A percentile compares a stretch with the other conserved stretches of the same genome.
These are phyloP conservation scores for Aspergillus alliaceus DNA, from an alignment of 2,329 filamentous ascomycete species.

Conservation along the genomic window DNA sequence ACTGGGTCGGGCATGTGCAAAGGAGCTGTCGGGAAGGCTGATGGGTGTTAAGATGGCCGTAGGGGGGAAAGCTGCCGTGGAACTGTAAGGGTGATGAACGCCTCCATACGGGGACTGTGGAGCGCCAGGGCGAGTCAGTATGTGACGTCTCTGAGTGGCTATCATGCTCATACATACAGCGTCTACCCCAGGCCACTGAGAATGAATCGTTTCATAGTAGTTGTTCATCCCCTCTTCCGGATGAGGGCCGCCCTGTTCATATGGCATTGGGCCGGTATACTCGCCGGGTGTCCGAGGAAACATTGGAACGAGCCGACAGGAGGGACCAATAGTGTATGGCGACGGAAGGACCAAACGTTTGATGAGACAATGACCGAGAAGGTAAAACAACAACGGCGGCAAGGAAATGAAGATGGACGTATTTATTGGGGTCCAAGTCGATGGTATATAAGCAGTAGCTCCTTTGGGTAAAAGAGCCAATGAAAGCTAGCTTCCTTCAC, in stretches of 20 bases:
- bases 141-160: not conserved
- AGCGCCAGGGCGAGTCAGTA: slow-evolving; percentile 6
- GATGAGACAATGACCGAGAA: slow-evolving; percentile 11
- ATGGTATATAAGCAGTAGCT: not conserved
- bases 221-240: slow-evolving; percentile 28
- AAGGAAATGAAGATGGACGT: not conserved
- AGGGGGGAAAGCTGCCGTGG: slow-evolving; percentile 29
- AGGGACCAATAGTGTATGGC: slow-evolving; percentile 10
- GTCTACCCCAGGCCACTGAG: slow-evolving; percentile 30
- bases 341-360: slow-evolving; percentile 27
- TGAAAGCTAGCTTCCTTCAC: not conserved
- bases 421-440: not conserved
- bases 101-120: slow-evolving; percentile 27
- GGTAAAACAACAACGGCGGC: not conserved
- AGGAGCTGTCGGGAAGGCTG: slow-evolving; percentile 39
- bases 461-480: not conserved
- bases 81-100: slow-evolving; percentile 33
- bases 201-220: slow-evolving; percentile 28
- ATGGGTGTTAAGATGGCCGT: slow-evolving; percentile 37
- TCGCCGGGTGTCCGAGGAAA: slow-evolving; percentile 21
- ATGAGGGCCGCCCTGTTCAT: slow-evolving; percentile 19
- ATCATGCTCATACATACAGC: slow-evolving; percentile 26
- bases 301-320: slow-evolving; percentile 29
- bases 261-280: slow-evolving; percentile 28
- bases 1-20: slow-evolving; percentile 30